Evolutionary conservation across 2,329 filamentous ascomycete genomes (phyloP), one percentile per base, ranked within the genome.

Genomic region (Fusarium anguioides): DNA sequence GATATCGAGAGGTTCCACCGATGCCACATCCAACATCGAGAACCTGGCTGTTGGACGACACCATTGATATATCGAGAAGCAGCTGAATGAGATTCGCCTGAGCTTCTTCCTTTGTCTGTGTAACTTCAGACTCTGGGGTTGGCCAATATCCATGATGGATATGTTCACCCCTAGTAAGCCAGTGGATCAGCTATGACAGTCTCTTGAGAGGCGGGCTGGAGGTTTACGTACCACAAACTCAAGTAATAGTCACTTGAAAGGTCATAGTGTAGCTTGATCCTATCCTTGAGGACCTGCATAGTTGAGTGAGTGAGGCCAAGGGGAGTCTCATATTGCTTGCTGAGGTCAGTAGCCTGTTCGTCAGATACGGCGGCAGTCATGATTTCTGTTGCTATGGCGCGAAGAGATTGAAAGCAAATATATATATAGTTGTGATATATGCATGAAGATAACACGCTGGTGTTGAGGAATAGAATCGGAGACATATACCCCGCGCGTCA

Each of bases 121-220:
- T 77, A 1, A 81, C 76, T 55, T 81, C 80, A 56, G 79, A 80
- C 55, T 78, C 78, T 46, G 73, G 72, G 4, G 81, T 80, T 23
- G 83, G 80, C 79, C 86, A 89, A 73, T 88, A 87, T 52, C 86
- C 86, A 65, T 89, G 86, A 72, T 89, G 87, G 71, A 89, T 88
- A 69, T 89, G 86, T 72, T 88, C 86, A 52, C 86, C 86, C 86
- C 85, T 87, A 44, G 33, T 59, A 26, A 41, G 51, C 20, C 39
- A 64, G 49, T 27, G 36, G 41, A 51, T 50, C n/a, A 42, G 56
- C 35, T 36, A 29, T 39, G 5, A 37, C 31, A 36, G 29, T 27
- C 18, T 33, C 21, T 24, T 41, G 18, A 20, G 23, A 53, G 18
- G 12, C n/a, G 21, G 11, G 44, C 23, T 21, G 27, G 17, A 17